Base-by-base conservation (phyloP, 306 rosid species). In the Vigna reflexopilosa region DNA sequence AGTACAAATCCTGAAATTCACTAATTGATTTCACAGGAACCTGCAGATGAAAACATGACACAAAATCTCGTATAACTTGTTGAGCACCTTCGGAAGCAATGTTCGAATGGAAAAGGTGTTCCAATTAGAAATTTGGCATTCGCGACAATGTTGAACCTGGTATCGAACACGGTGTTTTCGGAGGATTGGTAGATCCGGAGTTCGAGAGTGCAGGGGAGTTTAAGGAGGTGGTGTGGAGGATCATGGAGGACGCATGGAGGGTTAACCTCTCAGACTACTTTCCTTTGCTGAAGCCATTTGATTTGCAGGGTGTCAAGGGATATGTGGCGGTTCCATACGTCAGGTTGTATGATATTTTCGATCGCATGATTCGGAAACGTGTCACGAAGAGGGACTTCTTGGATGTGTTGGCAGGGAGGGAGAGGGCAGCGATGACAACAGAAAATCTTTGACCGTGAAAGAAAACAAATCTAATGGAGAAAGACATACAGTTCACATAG, bases 191-290 rank as follows among this genome's bases (percentile, higher is more conserved):
- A n/a, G 93, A 82, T 45, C 22, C 88, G 0, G 87, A 75, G 15
- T 87, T 87, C 67, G 76, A 66, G 70, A 40, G 79, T 2, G 93
- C 91, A 0, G 84, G 87, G 8, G 93, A 87, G 75, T 84, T 89
- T 45, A 87, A 89, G 69, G 86, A 87, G 9, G 26, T 89, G 1
- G 93, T 87, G 45, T 84, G 93, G 91, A 75, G 91, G 86, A 87
- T 89, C 67, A 89, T 89, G 91, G 88, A 83, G 74, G 83, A 83
- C 30, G 91, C 87, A 0, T 90, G 93, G 70, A 89, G 20, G 83
- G 78, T 80, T 15, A 89, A 89, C 47, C 49, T 87, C 0, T 83
- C 85, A 1, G 91, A 89, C 48, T 89, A 89, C 48, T 89, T 89
- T 54, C 91, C 93, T 12, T 55, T 36, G 7, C 7, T 89, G 28